Evolutionary conservation across 192 early-diverging fungal genomes (phyloP), one percentile per base, ranked within the genome.

Genomic region (Backusella macrospora): DNA sequence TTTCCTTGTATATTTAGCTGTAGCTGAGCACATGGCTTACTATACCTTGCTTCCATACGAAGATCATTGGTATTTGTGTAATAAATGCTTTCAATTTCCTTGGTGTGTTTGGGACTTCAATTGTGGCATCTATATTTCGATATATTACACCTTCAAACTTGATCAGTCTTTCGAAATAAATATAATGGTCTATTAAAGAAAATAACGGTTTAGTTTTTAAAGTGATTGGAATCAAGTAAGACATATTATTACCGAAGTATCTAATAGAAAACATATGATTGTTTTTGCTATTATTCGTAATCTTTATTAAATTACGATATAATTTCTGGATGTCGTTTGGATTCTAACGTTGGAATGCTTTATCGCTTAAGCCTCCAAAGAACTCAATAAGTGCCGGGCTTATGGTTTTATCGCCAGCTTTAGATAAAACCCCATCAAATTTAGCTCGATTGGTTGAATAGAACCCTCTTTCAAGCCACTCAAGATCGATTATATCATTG

Each of bases 401-500:
- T 23, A 55, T 55, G n/a, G n/a, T 23, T 55, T 55, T 55, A 6
- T 55, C 21, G 2, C 18, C 52, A 55, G 21, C 15, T 21, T 55
- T 55, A 21, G 21, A 55, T 6, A 55, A 21, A 55, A 55, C 18
- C 6, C 18, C 52, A 55, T 55, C 52, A 55, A 55, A 55, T 23
- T 55, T 55, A 21, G n/a, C 21, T 55, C 52, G 52, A 55, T 55
- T 18, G 6, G 52, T 49, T 16, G 47, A 49, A 46, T 26, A 68
- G 44, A 45, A 68, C 34, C 21, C 42, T 18, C 65, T 26, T 46
- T 45, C 65, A 13, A 45, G 12, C 65, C 65, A 68, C 16, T 21
- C 43, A n/a, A 68, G n/a, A 13, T 68, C 65, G n/a, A 68, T 43
- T 46, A 45, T 23, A 68, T 21, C 65, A 44, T 68, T 46, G 43